Conservation (phyloP, 495 filamentous ascomycete species). For the Endocarpon pusillum region DNA sequence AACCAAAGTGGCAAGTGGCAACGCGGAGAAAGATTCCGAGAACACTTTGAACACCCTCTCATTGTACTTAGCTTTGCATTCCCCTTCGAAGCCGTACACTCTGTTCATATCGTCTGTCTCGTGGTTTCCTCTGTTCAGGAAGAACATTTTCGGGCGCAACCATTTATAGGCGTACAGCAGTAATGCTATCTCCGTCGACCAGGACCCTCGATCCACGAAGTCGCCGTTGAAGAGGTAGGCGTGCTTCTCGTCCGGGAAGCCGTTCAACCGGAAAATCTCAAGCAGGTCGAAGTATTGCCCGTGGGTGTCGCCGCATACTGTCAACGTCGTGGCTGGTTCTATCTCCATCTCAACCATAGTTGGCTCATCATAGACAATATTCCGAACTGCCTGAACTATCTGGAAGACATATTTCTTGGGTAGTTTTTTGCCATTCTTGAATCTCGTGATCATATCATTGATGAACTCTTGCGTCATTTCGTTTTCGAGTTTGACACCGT, state of each 20-base stretch:
- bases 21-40: conserved; percentile 91
- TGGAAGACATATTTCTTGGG: conserved; percentile 95
- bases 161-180: conserved; percentile 94
- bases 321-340: conserved; percentile 56
- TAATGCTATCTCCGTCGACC: conserved; percentile 91
- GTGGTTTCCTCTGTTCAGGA: conserved; percentile 96
- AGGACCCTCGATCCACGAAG: conserved; percentile 93
- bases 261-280: conserved; percentile 88
- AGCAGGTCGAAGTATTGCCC: conserved; percentile 97
- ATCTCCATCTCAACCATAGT: conserved; percentile 96
- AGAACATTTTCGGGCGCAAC: conserved; percentile 73
- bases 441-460: conserved; percentile 86
- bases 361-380: conserved; percentile 77
- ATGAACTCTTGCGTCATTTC: conserved; percentile 95
- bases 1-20: conserved; percentile 84
- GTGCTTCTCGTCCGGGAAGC: conserved; percentile 65
- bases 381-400: conserved; percentile 76
- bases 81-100: conserved; percentile 95
- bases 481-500: conserved; percentile 59
- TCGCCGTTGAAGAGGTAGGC: conserved; percentile 97
- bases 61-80: conserved; percentile 95
- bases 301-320: conserved; percentile 95
- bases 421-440: conserved; percentile 89
- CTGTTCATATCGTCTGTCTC: conserved; percentile 99
- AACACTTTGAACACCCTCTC: conserved; percentile 94